These are phyloP conservation scores for Candida coquimbonensis DNA, from an alignment of 805 yeast genomes.

Conservation along the genomic window DNA sequence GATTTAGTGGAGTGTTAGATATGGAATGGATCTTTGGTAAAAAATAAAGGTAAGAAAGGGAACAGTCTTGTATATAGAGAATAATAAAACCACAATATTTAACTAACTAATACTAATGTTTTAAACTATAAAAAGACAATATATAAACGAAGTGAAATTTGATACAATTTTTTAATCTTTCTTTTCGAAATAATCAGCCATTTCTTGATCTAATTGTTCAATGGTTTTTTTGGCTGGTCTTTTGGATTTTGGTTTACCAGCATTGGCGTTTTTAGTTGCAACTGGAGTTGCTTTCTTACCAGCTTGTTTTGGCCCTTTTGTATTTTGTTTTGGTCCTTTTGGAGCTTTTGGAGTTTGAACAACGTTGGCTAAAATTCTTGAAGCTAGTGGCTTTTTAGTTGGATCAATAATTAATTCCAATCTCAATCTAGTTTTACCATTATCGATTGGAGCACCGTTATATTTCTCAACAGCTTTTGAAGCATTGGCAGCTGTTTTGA, in stretches of 20 bases:
- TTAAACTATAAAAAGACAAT: background rate
- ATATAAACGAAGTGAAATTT: background rate
- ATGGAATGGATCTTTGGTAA: slow-evolving; percentile 18
- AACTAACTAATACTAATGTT: no score
- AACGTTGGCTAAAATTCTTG: slow-evolving; percentile 58
- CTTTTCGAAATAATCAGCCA: slow-evolving; percentile 86
- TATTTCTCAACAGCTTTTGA: slow-evolving; percentile 71
- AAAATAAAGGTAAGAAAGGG: background rate
- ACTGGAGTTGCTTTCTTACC: slow-evolving; percentile 10
- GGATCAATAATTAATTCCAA: slow-evolving; percentile 85
- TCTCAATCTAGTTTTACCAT: slow-evolving; percentile 70
- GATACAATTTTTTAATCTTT: slow-evolving; percentile 23
- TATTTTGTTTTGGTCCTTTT: slow-evolving; percentile 7
- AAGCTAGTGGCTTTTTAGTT: slow-evolving; percentile 61
- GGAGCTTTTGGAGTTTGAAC: slow-evolving; percentile 6
- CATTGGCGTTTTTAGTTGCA: slow-evolving; percentile 6
- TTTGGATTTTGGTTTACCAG: slow-evolving; percentile 25
- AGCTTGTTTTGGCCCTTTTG: slow-evolving; percentile 6
- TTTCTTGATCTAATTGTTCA: slow-evolving; percentile 94
- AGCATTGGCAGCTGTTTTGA: slow-evolving; percentile 65
- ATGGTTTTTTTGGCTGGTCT: slow-evolving; percentile 62
- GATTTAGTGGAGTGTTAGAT: slow-evolving; percentile 22
- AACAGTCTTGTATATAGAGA: background rate
- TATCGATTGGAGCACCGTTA: slow-evolving; percentile 91
- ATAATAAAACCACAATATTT: background rate